phyloP scores from a whole-genome alignment of 305 asterid genomes.

The Petunia hybrid region DNA sequence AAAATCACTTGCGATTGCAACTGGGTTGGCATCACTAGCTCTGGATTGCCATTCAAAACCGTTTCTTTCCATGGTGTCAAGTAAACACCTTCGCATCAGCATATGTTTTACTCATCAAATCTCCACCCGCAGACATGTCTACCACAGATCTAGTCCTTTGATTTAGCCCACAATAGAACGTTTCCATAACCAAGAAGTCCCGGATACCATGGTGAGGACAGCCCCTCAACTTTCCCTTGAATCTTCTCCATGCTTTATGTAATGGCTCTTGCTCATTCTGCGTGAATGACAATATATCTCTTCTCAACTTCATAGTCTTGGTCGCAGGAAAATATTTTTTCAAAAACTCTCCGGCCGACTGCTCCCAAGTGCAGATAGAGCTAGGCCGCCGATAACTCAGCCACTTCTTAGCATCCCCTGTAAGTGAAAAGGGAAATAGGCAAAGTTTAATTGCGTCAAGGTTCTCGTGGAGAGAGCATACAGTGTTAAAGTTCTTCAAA shows the following conservation, averaged over 20 bases:
- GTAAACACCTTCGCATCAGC: no score
- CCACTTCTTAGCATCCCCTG: neutral
- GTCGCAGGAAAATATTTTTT: neutral
- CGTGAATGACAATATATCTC: neutral
- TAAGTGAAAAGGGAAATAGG: neutral
- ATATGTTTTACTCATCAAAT: no score
- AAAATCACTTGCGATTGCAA: no score
- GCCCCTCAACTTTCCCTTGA: neutral
- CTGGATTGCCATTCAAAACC: no score
- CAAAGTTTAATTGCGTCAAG: neutral
- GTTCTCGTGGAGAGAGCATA: neutral
- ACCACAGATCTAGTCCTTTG: neutral
- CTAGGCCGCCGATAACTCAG: neutral
- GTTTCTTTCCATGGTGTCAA: no score
- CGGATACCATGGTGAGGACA: neutral
- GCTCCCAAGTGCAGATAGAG: conserved; percentile 1
- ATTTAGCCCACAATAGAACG: neutral
- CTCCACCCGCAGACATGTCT: no score
- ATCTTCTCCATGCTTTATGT: conserved; percentile 8
- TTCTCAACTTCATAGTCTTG: neutral
- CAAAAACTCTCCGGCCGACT: neutral
- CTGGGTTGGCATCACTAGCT: no score
- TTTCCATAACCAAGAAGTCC: neutral
- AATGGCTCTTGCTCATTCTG: neutral
- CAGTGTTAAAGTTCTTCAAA: neutral